A percentile compares a stretch with the other conserved stretches of the same genome.
phyloP scores from a whole-genome alignment of 768 basidiomycete species.

The Panellus pusillus region DNA sequence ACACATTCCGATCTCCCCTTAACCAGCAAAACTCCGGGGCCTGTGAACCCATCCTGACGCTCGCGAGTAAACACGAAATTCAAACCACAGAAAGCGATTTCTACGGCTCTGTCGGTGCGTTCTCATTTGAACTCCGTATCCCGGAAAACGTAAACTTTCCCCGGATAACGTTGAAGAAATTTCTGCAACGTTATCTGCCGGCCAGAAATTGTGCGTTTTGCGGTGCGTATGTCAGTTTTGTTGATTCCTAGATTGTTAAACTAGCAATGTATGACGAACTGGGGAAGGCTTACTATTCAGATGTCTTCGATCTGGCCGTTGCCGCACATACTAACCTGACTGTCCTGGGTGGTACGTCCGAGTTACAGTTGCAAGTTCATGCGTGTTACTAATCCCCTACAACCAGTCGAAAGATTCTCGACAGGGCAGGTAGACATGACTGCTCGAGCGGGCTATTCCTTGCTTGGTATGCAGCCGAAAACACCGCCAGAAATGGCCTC shows the following conservation, averaged over 20 bases:
- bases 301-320: slow-evolving; percentile 41
- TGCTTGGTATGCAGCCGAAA: slow-evolving; percentile 46
- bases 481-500: slow-evolving; percentile 49
- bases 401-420: slow-evolving; percentile 44
- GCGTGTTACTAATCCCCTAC: background rate
- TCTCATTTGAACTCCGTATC: too few relatives aligned
- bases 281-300: slow-evolving; percentile 48
- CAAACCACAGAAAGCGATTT: slow-evolving; percentile 45
- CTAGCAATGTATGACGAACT: slow-evolving; percentile 48
- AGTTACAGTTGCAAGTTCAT: background rate
- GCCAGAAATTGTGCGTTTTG: background rate
- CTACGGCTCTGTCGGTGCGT: slow-evolving; percentile 46
- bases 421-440: slow-evolving; percentile 53
- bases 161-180: background rate
- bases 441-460: slow-evolving; percentile 52
- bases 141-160: too few relatives aligned
- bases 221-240: background rate
- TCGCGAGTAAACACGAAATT: slow-evolving; percentile 57
- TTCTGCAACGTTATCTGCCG: background rate
- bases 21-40: slow-evolving; percentile 30
- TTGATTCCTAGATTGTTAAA: slow-evolving; percentile 21
- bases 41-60: slow-evolving; percentile 60
- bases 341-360: slow-evolving; percentile 42
- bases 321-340: slow-evolving; percentile 43
- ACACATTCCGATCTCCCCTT: slow-evolving; percentile 35